Percentiles rank a stretch among this genome's conserved stretches.
phyloP scores from a whole-genome alignment of 108 stramenopile species.

The Nannochloropsis granulata region DNA sequence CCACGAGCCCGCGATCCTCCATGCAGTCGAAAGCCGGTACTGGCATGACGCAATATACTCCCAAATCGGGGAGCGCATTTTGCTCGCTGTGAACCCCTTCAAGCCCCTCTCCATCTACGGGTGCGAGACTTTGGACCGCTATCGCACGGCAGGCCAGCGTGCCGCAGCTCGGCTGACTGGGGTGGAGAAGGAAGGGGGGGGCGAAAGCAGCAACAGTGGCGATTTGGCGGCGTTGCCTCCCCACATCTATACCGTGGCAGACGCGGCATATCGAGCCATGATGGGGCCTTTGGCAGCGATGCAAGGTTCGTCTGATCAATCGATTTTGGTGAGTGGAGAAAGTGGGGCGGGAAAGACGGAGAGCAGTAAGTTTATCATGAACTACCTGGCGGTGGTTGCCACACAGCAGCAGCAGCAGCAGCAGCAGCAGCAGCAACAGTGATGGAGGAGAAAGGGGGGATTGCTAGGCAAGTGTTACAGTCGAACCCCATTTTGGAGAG shows the following conservation, averaged over 20 bases:
- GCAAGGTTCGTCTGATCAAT: slow-evolving; percentile 45
- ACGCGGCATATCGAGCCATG: slow-evolving; percentile 62
- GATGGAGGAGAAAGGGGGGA: not conserved
- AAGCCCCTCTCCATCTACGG: slow-evolving; percentile 34
- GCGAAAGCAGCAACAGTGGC: too few species aligned
- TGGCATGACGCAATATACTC: slow-evolving; percentile 55
- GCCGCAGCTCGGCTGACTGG: too few species aligned
- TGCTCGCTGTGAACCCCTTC: slow-evolving; percentile 83
- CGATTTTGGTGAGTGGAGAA: slow-evolving; percentile 65
- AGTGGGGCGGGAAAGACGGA: slow-evolving; percentile 95
- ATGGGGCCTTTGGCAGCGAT: slow-evolving; percentile 6
- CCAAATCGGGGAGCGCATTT: slow-evolving; percentile 60
- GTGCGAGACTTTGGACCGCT: too few species aligned
- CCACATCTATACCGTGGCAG: slow-evolving; percentile 53
- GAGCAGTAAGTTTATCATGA: slow-evolving; percentile 90
- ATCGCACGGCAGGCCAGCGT: too few species aligned
- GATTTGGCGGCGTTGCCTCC: slow-evolving; percentile 6
- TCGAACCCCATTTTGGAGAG: slow-evolving; percentile 90
- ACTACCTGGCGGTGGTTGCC: slow-evolving; percentile 27
- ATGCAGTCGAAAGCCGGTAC: slow-evolving; percentile 70
- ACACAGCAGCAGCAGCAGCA: too few species aligned
- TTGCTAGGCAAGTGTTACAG: slow-evolving; percentile 46
- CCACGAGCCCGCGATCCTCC: slow-evolving; percentile 90
- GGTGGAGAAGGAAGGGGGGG: not conserved
- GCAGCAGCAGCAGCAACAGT: too few species aligned